Percentiles rank a stretch among this genome's conserved stretches.
Evolutionary conservation across 108 stramenopile genomes (phyloP).

Genomic region (Nannochloropsis salina): DNA sequence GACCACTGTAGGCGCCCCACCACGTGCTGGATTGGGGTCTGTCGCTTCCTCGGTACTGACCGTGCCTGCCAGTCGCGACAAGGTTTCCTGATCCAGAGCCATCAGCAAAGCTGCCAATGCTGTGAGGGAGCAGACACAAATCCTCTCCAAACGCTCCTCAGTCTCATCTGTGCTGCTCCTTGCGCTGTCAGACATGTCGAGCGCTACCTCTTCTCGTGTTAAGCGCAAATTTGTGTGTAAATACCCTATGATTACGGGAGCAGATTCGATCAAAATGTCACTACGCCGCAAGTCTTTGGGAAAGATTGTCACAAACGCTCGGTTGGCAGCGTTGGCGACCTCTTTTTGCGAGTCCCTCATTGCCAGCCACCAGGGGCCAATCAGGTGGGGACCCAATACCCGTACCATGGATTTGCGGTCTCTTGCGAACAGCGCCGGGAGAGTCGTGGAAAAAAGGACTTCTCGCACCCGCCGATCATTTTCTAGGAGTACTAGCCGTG

Average conservation of each 20-base stretch:
- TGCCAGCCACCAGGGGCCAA: background rate
- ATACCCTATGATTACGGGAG: conserved; percentile 13
- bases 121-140: background rate
- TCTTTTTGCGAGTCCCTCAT: conserved; percentile 12
- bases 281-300: background rate
- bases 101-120: background rate
- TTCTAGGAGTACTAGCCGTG: background rate
- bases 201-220: background rate
- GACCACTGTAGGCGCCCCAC: background rate
- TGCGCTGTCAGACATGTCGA: background rate
- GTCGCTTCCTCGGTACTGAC: background rate
- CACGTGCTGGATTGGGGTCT: background rate
- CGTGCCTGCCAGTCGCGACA: background rate
- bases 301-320: background rate
- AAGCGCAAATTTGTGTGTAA: background rate
- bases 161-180: background rate
- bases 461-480: background rate
- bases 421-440: background rate
- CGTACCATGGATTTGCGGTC: background rate
- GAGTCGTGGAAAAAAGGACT: background rate
- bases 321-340: background rate
- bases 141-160: conserved; percentile 4
- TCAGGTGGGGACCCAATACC: background rate
- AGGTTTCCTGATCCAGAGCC: background rate
- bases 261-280: background rate